A percentile compares a stretch with the other conserved stretches of the same genome.
These are phyloP conservation scores for Eimeria zaria DNA, from an alignment of 169 alveolate species.

Conservation along the genomic window DNA sequence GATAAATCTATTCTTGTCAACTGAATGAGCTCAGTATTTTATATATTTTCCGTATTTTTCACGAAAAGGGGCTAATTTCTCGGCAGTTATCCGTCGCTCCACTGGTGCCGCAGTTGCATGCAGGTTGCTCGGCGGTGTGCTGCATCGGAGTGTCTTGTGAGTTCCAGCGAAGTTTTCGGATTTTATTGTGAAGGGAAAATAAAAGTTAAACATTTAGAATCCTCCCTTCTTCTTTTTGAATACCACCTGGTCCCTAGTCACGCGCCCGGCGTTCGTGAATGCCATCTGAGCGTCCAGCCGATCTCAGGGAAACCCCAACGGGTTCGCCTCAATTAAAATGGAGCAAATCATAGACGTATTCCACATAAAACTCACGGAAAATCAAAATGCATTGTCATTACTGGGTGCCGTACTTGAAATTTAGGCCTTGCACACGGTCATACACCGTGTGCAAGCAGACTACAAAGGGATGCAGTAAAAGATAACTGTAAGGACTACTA, in stretches of 20 bases:
- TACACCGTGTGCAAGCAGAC: too few species aligned
- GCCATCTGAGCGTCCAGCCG: too few species aligned
- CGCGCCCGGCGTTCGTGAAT: too few species aligned
- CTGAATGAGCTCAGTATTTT: not conserved
- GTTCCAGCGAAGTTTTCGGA: not conserved
- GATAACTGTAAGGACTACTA: too few species aligned
- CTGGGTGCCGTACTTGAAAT: too few species aligned
- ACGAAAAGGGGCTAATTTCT: not conserved
- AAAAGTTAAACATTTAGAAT: not conserved
- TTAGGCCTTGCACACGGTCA: too few species aligned
- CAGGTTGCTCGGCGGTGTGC: conserved; percentile 31
- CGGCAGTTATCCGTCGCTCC: not conserved
- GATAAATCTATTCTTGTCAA: not conserved
- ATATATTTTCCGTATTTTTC: not conserved
- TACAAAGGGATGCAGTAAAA: too few species aligned
- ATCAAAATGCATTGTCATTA: too few species aligned
- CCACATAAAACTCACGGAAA: not conserved
- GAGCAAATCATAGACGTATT: not conserved
- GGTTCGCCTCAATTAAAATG: not conserved
- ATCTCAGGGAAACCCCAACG: too few species aligned
- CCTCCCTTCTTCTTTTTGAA: not conserved
- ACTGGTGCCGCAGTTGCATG: conserved; percentile 50
- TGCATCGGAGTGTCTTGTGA: not conserved
- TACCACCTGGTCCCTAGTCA: not conserved
- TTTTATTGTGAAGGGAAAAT: not conserved